Percentiles rank a stretch among this genome's conserved stretches.
phyloP scores from a whole-genome alignment of 2,329 filamentous ascomycete genomes.

The Alternaria arbusti region DNA sequence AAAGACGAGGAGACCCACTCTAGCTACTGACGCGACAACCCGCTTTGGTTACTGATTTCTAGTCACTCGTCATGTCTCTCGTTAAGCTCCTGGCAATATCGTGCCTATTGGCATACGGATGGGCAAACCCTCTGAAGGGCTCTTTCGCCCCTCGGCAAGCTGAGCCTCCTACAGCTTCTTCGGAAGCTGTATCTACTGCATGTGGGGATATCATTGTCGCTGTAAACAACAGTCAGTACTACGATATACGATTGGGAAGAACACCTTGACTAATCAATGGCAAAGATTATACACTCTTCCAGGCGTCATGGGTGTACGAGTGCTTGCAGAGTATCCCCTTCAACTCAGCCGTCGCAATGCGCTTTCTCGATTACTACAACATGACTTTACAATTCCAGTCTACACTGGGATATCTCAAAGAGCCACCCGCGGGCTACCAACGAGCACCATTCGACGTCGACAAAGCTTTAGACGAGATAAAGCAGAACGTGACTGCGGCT shows the following conservation, averaged over 20 bases:
- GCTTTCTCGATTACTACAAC: constrained; percentile 55
- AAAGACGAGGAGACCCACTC: background rate
- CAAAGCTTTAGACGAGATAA: constrained; percentile 34
- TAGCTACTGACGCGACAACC: background rate
- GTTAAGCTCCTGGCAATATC: background rate
- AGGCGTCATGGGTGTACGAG: constrained; percentile 7
- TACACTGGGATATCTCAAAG: constrained; percentile 51
- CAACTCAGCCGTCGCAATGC: constrained; percentile 51
- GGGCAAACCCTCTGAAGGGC: background rate
- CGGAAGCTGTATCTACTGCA: background rate
- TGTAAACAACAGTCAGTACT: background rate
- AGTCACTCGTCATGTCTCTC: background rate
- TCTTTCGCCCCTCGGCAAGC: background rate
- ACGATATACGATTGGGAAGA: background rate
- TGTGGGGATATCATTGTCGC: background rate
- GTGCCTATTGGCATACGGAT: background rate
- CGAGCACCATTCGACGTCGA: constrained; percentile 49
- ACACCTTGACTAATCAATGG: background rate
- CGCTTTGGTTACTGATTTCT: background rate
- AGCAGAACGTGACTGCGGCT: constrained; percentile 25
- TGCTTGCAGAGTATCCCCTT: constrained; percentile 57
- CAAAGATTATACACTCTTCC: background rate
- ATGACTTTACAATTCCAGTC: constrained; percentile 55
- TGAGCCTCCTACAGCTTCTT: background rate
- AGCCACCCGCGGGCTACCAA: constrained; percentile 51